phyloP scores from a whole-genome alignment of 2,329 filamentous ascomycete genomes.

The Talaromyces sp. region DNA sequence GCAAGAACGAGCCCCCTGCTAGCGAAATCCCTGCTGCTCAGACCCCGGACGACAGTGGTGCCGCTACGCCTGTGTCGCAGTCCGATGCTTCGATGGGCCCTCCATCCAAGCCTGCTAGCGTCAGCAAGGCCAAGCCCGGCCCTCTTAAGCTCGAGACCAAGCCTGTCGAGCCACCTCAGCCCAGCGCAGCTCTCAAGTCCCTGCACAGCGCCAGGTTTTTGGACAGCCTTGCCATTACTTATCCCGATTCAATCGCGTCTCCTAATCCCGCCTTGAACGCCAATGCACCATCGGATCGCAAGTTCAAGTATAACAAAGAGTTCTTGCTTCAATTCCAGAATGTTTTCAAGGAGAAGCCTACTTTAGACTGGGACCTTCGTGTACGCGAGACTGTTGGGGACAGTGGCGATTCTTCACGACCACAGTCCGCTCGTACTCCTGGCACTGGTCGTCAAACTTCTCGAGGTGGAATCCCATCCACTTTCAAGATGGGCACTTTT shows the following conservation, averaged over 20 bases:
- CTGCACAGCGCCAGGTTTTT: conserved; percentile 89
- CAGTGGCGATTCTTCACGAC: conserved; percentile 62
- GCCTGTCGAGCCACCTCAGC: conserved; percentile 83
- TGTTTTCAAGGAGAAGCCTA: conserved; percentile 96
- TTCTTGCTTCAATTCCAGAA: conserved; percentile 96
- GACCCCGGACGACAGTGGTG: conserved; percentile 44
- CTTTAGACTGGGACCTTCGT: conserved; percentile 85
- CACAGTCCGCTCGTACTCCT: conserved; percentile 52
- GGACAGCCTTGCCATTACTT: conserved; percentile 72
- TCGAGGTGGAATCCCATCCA: conserved; percentile 51
- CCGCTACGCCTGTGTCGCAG: conserved; percentile 42
- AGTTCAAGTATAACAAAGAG: conserved; percentile 92
- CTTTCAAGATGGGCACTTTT: conserved; percentile 70
- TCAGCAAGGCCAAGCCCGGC: conserved; percentile 75
- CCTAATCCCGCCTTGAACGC: conserved; percentile 89
- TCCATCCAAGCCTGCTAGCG: conserved; percentile 53
- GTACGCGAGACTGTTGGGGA: conserved; percentile 84
- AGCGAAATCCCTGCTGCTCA: conserved; percentile 31
- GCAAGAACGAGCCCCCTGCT: conserved; percentile 36
- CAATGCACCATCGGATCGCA: conserved; percentile 65
- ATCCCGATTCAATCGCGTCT: conserved; percentile 78
- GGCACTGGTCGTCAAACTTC: conserved; percentile 52
- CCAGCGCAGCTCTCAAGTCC: conserved; percentile 88
- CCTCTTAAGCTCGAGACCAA: conserved; percentile 86
- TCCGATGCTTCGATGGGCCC: conserved; percentile 48